Conservation (phyloP, 2,329 filamentous ascomycete genomes). For the Tolypocladium ophioglossoides region DNA sequence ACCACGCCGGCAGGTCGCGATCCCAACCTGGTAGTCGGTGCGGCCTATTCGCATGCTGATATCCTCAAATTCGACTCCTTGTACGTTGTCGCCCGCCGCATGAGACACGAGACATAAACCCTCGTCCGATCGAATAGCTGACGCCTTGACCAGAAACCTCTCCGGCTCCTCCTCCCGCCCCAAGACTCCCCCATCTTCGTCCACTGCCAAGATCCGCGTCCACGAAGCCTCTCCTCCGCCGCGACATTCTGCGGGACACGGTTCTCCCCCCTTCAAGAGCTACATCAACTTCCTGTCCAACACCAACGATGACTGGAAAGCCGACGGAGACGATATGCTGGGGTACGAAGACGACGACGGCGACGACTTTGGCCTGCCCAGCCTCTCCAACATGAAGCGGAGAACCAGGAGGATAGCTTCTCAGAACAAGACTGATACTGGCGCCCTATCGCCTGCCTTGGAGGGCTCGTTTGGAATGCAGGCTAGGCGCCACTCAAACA, state of each 20-base stretch:
- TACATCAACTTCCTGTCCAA: slow-evolving; percentile 77
- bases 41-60: slow-evolving; percentile 92
- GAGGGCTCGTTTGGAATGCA: slow-evolving; percentile 27
- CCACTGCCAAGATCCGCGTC: slow-evolving; percentile 36
- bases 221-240: slow-evolving; percentile 47
- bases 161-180: slow-evolving; percentile 54
- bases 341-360: slow-evolving; percentile 79
- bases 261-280: slow-evolving; percentile 57
- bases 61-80: slow-evolving; percentile 78
- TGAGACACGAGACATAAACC: background rate
- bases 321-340: slow-evolving; percentile 66
- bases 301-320: slow-evolving; percentile 73
- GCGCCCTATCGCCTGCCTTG: slow-evolving; percentile 22
- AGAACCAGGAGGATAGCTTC: slow-evolving; percentile 47
- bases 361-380: slow-evolving; percentile 91
- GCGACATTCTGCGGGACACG: slow-evolving; percentile 37
- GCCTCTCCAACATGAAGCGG: slow-evolving; percentile 81
- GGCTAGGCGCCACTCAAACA: slow-evolving; percentile 62
- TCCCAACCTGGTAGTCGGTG: slow-evolving; percentile 72
- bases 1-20: slow-evolving; percentile 37
- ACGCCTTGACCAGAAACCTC: slow-evolving; percentile 37
- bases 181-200: slow-evolving; percentile 61
- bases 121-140: background rate
- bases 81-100: slow-evolving; percentile 35
- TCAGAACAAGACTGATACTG: slow-evolving; percentile 21